phyloP scores from a whole-genome alignment of 441 rosid genomes.

The Croton laevigatus region DNA sequence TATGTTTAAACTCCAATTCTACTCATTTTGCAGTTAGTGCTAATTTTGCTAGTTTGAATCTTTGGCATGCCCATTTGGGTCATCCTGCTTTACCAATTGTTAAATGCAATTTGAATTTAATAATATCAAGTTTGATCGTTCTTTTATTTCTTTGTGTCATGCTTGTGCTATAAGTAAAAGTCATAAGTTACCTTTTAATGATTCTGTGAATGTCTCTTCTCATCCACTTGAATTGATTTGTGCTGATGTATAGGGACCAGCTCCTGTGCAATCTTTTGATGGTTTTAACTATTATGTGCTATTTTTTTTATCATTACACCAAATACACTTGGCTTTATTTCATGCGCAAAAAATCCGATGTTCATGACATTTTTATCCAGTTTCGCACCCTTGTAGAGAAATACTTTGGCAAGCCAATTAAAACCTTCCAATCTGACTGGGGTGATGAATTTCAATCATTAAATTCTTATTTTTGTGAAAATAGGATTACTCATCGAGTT shows the following conservation, averaged over 20 bases:
- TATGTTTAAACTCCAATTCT: too few relatives aligned
- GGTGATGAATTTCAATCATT: too few relatives aligned
- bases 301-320: not conserved
- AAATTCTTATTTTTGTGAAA: too few relatives aligned
- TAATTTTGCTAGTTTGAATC: not conserved
- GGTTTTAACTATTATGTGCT: not conserved
- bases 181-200: not conserved
- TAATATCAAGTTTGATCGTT: not conserved
- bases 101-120: too few relatives aligned
- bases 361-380: too few relatives aligned
- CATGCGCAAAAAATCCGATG: not conserved
- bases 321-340: not conserved
- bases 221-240: not conserved
- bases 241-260: not conserved
- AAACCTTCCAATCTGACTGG: not conserved
- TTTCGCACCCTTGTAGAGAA: not conserved
- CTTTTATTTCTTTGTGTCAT: not conserved
- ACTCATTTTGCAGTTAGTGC: not conserved
- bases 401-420: not conserved
- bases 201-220: not conserved
- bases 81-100: not conserved
- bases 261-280: not conserved
- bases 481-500: too few relatives aligned
- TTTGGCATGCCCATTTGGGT: not conserved
- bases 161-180: not conserved